These are phyloP conservation scores for Blastobotrys attinorum DNA, from an alignment of 805 yeast species.

Conservation along the genomic window DNA sequence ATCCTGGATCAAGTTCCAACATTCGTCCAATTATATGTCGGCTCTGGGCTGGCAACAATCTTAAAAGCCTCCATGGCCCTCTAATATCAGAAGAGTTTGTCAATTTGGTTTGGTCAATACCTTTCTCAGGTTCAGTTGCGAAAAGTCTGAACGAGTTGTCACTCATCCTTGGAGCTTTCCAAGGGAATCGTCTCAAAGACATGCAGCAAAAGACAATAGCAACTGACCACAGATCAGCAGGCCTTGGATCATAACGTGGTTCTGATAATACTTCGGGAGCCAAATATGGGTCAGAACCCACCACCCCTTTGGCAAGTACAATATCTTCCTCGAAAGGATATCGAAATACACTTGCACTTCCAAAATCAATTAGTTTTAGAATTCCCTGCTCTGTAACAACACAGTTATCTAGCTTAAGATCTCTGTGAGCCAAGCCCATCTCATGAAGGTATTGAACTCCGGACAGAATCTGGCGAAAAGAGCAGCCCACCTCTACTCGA, in stretches of 20 bases:
- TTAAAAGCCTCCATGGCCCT: constrained; percentile 68
- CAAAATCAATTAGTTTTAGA: constrained; percentile 85
- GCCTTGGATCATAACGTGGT: constrained; percentile 68
- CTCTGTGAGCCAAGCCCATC: constrained; percentile 88
- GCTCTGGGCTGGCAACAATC: constrained; percentile 61
- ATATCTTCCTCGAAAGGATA: constrained; percentile 51
- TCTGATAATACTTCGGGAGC: constrained; percentile 80
- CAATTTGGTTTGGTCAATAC: constrained; percentile 18
- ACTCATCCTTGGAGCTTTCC: constrained; percentile 80
- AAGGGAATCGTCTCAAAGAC: constrained; percentile 81
- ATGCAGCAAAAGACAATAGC: constrained; percentile 91
- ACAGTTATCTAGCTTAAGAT: constrained; percentile 86
- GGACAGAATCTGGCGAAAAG: constrained; percentile 67
- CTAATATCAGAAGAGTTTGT: constrained; percentile 23
- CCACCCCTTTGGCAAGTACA: constrained; percentile 71
- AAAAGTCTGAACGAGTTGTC: constrained; percentile 74
- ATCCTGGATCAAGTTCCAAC: constrained; percentile 52
- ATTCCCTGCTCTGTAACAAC: constrained; percentile 71
- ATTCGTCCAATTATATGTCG: constrained; percentile 55
- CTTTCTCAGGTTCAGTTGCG: constrained; percentile 21
- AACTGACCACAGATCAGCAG: constrained; percentile 87
- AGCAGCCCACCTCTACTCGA: constrained; percentile 63
- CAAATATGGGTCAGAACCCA: constrained; percentile 92
- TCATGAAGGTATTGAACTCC: constrained; percentile 74
- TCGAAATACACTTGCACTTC: constrained; percentile 79